Conservation (phyloP, 228 moss, liverwort and hornwort genomes). For the Sphagnum fallax region DNA sequence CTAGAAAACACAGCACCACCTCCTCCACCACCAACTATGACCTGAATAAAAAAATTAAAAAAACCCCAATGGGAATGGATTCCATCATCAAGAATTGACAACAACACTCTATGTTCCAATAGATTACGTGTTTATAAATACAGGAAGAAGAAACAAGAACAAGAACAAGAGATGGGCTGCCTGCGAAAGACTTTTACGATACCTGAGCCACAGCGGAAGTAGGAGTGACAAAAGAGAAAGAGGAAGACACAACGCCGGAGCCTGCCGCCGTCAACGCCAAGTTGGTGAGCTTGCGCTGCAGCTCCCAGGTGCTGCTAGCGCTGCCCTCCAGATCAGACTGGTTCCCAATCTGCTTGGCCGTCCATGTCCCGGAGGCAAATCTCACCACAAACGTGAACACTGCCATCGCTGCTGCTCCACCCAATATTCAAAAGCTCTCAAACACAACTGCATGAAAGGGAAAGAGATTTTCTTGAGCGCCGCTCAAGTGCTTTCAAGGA, state of each 20-base stretch:
- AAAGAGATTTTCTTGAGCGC: too few species aligned
- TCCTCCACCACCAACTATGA: slow-evolving; percentile 65
- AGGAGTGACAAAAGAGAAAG: slow-evolving; percentile 74
- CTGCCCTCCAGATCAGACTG: slow-evolving; percentile 66
- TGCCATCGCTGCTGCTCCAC: slow-evolving; percentile 44
- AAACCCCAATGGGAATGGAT: neutral
- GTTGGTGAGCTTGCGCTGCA: slow-evolving; percentile 80
- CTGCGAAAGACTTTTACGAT: neutral
- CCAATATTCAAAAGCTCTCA: too few species aligned
- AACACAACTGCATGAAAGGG: too few species aligned
- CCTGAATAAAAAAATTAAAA: slow-evolving; percentile 13
- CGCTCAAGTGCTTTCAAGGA: too few species aligned
- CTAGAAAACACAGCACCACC: slow-evolving; percentile 24
- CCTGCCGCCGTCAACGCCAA: slow-evolving; percentile 68
- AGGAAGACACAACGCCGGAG: slow-evolving; percentile 70
- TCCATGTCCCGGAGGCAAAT: slow-evolving; percentile 64
- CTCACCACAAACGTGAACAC: slow-evolving; percentile 84
- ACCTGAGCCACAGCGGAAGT: slow-evolving; percentile 85
- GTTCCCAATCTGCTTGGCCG: slow-evolving; percentile 76
- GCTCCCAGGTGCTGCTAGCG: slow-evolving; percentile 64
- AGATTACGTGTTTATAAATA: neutral
- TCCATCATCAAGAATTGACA: neutral
- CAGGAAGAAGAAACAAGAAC: neutral
- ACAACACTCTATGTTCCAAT: neutral
- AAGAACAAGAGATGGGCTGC: too few species aligned